Conservation (phyloP, 306 rosid genomes). For the Vigna trinervia region DNA sequence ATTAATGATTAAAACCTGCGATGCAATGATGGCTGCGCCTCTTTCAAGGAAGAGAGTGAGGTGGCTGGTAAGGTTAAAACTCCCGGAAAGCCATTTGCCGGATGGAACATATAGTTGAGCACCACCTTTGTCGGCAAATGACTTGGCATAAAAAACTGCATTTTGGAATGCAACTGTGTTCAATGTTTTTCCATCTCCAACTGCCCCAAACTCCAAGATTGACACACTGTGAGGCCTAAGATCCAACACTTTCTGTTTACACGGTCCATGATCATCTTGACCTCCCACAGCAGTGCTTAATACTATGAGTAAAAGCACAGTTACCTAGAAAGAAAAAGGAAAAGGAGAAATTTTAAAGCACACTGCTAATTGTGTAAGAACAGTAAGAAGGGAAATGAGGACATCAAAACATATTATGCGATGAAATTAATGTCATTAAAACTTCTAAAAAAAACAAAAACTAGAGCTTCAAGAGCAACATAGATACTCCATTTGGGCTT, state of each 20-base stretch:
- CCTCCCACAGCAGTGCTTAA: constrained; percentile 44
- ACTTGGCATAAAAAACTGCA: constrained; percentile 71
- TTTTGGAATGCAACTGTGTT: constrained; percentile 73
- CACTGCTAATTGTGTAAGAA: constrained; percentile 5
- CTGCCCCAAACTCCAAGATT: constrained; percentile 72
- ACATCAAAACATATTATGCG: not conserved
- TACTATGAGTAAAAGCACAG: constrained; percentile 52
- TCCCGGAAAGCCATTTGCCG: constrained; percentile 72
- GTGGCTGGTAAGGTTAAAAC: constrained; percentile 76
- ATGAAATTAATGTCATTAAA: constrained; percentile 11
- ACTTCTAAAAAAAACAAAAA: not conserved
- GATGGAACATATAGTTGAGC: constrained; percentile 75
- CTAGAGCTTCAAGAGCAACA: constrained; percentile 2
- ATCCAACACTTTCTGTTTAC: constrained; percentile 40
- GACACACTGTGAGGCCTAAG: constrained; percentile 76
- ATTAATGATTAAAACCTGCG: constrained; percentile 53
- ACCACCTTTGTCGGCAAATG: constrained; percentile 80
- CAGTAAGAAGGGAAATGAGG: not conserved
- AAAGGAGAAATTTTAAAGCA: constrained; percentile 35
- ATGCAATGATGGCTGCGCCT: constrained; percentile 69
- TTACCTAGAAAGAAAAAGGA: constrained; percentile 40
- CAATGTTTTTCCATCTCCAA: constrained; percentile 76
- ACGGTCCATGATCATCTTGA: constrained; percentile 42
- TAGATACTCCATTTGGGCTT: constrained; percentile 14
- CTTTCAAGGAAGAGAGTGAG: constrained; percentile 73